These are phyloP conservation scores for Fomitopsis schrenkii DNA, from an alignment of 1,284 basidiomycete species.

Conservation along the genomic window DNA sequence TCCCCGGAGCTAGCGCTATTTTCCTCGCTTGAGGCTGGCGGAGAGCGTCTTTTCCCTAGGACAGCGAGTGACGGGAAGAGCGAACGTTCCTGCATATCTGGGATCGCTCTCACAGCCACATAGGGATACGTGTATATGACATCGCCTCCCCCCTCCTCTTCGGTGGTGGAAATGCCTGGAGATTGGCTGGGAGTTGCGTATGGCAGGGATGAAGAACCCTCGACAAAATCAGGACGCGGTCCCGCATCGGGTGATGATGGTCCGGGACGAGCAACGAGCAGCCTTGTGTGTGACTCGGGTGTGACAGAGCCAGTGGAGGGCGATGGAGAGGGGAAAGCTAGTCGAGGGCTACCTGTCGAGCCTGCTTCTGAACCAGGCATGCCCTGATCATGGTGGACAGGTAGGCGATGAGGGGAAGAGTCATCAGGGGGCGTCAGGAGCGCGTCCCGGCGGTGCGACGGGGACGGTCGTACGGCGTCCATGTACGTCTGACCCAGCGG, in stretches of 20 bases:
- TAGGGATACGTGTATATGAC: too few relatives aligned
- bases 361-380: neutral
- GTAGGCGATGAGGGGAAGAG: neutral
- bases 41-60: neutral
- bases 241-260: neutral
- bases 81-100: neutral
- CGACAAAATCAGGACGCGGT: constrained; percentile 30
- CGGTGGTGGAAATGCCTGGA: neutral
- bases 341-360: neutral
- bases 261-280: constrained; percentile 9
- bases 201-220: constrained; percentile 36
- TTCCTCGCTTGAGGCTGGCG: constrained; percentile 24
- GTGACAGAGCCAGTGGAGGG: neutral
- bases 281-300: neutral
- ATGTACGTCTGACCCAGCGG: neutral
- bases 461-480: neutral
- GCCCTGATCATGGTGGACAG: neutral
- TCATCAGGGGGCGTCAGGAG: neutral
- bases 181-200: constrained; percentile 17
- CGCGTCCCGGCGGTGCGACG: neutral
- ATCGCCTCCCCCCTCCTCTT: neutral
- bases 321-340: neutral
- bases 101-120: neutral
- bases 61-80: neutral
- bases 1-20: constrained; percentile 29